Evolutionary conservation across 164 flowering plant species (phyloP), one percentile per base, ranked within the genome.

Genomic region (Tetracentron sinense): DNA sequence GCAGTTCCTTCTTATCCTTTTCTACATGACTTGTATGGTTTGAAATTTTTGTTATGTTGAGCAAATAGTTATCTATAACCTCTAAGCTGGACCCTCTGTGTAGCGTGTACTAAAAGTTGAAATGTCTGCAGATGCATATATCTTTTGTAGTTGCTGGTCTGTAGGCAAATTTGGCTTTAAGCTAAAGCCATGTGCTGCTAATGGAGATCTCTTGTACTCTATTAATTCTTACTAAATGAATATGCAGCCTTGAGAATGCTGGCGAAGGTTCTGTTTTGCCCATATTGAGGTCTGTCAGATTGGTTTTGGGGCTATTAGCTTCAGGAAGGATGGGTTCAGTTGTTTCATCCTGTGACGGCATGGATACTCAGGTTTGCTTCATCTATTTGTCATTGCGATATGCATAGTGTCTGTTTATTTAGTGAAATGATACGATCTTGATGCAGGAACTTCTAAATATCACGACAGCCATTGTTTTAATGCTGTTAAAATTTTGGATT

Each of bases 221-320:
- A 31, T n/a, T 51, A 22, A 11, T 55, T 51, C 38, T 42, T 10
- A 21, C 44, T 2, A 44, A 28, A 28, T 30, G 26, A 61, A 49
- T 74, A 58, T 77, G 72, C 84, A 94, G 97, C 78, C 96, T 94
- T 63, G 98, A 94, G 69, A 87, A 85, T 79, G 93, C 98, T 60
- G 92, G 95, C 42, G 98, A 91, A 76, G 79, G 61, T 73, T 87
- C 93, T 78, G 78, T 84, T 54, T 73, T 94, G 75, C 87, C 96
- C 53, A 89, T 94, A 78, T 81, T 91, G 65, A 85, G 93, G 77
- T 87, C 92, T 23, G 78, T 91, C 63, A 83, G 96, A 78, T 69
- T 82, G 66, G 67, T 66, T 21, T 65, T 87, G 79, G 85, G 66
- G 54, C 60, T 85, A 30, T 70, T 83, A 61, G 74, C 80, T 50